These are phyloP conservation scores for Fagopyrum tataricum DNA, from an alignment of 148 eudicot genomes.

Conservation along the genomic window DNA sequence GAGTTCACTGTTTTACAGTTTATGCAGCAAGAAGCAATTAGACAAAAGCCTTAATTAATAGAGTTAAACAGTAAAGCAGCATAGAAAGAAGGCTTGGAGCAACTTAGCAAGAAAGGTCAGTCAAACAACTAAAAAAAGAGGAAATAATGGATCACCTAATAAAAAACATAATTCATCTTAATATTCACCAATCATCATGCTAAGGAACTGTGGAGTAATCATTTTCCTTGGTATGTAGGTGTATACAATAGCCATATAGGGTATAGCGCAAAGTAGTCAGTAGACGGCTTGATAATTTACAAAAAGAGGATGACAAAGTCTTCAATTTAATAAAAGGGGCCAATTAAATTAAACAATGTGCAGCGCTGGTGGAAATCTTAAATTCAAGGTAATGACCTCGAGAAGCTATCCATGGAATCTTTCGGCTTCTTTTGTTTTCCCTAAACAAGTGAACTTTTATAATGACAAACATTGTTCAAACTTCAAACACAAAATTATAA, in stretches of 20 bases:
- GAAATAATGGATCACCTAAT: background rate
- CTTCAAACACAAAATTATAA: too few species aligned
- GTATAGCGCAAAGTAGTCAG: background rate
- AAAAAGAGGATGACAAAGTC: background rate
- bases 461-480: background rate
- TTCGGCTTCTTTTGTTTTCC: background rate
- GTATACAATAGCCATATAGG: background rate
- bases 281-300: background rate
- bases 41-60: background rate
- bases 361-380: background rate
- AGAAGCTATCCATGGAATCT: constrained; percentile 9
- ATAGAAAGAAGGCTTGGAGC: background rate
- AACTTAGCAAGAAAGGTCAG: background rate
- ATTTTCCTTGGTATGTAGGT: background rate
- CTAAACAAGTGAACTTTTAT: background rate
- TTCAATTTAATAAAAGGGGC: background rate
- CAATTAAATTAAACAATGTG: background rate
- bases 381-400: constrained; percentile 1
- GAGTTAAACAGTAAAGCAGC: background rate
- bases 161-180: background rate
- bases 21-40: background rate
- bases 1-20: background rate
- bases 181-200: background rate
- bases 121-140: background rate
- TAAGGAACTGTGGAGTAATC: background rate